Evolutionary conservation across 345 rosid genomes (phyloP).

Genomic region (Eucalyptus cloeziana): DNA sequence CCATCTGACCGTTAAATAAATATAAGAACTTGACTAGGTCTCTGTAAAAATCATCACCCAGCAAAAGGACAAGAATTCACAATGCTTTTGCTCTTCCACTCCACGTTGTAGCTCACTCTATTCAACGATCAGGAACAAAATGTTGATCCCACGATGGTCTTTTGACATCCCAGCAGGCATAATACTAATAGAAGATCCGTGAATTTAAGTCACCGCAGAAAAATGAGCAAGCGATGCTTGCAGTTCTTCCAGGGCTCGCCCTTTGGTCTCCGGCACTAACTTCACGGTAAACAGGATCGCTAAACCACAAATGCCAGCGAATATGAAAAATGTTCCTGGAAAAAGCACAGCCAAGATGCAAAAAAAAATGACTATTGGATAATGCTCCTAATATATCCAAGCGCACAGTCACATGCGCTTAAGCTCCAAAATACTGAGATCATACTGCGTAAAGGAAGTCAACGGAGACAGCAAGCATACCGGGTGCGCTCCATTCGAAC

Average conservation of each 20-base stretch:
- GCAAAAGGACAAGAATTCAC: background rate
- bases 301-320: background rate
- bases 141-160: background rate
- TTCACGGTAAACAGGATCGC: background rate
- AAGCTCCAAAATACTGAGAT: background rate
- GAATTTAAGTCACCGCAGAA: background rate
- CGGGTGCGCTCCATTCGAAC: constrained; percentile 69
- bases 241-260: constrained; percentile 8
- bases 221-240: constrained; percentile 3
- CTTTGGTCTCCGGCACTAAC: constrained; percentile 16
- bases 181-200: background rate
- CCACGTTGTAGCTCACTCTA: background rate
- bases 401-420: background rate
- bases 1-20: background rate
- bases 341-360: background rate
- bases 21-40: background rate
- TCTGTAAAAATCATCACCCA: background rate
- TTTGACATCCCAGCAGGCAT: background rate
- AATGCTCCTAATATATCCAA: background rate
- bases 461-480: background rate
- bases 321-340: constrained; percentile 38
- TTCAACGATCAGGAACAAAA: background rate
- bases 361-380: background rate
- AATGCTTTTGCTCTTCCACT: background rate
- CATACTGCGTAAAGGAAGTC: background rate